Conservation (phyloP, 2,329 filamentous ascomycete genomes). For the Sarocladiaceae sp. region DNA sequence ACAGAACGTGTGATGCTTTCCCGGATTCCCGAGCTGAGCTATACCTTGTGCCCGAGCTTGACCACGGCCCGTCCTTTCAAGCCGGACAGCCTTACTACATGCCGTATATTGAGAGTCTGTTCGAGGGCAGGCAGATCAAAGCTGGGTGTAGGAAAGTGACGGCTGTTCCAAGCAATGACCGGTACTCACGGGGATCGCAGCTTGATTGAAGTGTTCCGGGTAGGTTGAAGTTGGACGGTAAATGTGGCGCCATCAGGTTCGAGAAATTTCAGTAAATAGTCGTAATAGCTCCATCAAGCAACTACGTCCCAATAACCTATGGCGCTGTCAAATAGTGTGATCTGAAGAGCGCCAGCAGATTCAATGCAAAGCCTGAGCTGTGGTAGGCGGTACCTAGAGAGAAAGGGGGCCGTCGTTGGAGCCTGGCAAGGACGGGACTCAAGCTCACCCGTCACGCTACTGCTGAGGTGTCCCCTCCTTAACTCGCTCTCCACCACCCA, state of each 20-base stretch:
- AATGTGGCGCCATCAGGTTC: too few relatives aligned
- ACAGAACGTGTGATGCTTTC: slow-evolving; percentile 13
- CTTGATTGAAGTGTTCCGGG: neutral
- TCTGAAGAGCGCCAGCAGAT: too few relatives aligned
- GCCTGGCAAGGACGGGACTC: too few relatives aligned
- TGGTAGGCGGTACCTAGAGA: too few relatives aligned
- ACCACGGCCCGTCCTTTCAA: neutral
- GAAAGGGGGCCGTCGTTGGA: too few relatives aligned
- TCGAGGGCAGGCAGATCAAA: neutral
- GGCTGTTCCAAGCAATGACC: neutral
- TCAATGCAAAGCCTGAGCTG: too few relatives aligned
- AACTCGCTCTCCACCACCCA: neutral
- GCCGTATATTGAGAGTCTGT: neutral
- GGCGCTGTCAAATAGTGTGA: too few relatives aligned
- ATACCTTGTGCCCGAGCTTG: neutral
- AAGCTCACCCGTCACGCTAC: too few relatives aligned
- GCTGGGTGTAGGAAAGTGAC: neutral
- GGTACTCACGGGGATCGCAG: neutral
- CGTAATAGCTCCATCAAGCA: too few relatives aligned
- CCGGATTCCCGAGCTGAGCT: slow-evolving; percentile 7
- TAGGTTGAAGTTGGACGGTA: neutral
- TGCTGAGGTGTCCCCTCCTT: slow-evolving; percentile 6
- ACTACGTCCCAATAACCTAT: too few relatives aligned
- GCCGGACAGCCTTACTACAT: neutral
- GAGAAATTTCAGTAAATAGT: too few relatives aligned